Conservation (phyloP, 1,139 yeast species). For the Lodderomyces orthopsilosis region DNA sequence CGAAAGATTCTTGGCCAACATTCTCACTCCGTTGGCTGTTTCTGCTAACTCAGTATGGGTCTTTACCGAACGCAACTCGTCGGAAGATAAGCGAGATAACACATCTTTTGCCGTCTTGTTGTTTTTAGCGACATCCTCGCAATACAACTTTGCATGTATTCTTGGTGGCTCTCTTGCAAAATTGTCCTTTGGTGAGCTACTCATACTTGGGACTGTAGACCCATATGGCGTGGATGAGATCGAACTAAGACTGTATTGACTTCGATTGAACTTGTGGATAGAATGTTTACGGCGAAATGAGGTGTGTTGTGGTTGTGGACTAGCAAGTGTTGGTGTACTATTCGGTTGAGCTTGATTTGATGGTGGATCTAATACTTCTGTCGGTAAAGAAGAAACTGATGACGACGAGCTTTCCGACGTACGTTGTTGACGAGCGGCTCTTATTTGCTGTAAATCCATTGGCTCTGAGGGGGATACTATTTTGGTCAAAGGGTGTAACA, state of each 20-base stretch:
- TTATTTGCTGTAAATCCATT: conserved; percentile 3
- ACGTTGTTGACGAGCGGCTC: neutral
- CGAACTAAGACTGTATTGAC: conserved; percentile 5
- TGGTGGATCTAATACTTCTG: conserved; percentile 3
- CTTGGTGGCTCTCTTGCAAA: conserved; percentile 26
- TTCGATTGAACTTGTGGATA: conserved; percentile 9
- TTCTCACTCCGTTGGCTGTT: conserved; percentile 83
- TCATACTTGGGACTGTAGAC: conserved; percentile 4
- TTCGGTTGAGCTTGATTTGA: conserved; percentile 1
- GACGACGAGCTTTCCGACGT: conserved; percentile 7
- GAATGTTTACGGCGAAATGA: conserved; percentile 9
- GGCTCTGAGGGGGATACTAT: conserved; percentile 1
- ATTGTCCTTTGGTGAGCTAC: conserved; percentile 14
- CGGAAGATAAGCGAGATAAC: conserved; percentile 31
- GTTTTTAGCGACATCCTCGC: conserved; percentile 18
- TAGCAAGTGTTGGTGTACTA: conserved; percentile 5
- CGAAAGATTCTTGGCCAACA: conserved; percentile 70
- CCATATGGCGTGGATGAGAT: conserved; percentile 3
- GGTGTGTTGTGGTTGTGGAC: conserved; percentile 10
- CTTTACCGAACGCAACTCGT: conserved; percentile 47
- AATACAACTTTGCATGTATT: conserved; percentile 35
- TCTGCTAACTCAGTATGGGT: conserved; percentile 76
- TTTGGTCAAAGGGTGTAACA: conserved; percentile 1
- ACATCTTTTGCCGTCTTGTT: conserved; percentile 26
- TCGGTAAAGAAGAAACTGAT: conserved; percentile 6